Evolutionary conservation across 2,329 filamentous ascomycete genomes (phyloP).

Genomic region (Trichoderma semiorbis): DNA sequence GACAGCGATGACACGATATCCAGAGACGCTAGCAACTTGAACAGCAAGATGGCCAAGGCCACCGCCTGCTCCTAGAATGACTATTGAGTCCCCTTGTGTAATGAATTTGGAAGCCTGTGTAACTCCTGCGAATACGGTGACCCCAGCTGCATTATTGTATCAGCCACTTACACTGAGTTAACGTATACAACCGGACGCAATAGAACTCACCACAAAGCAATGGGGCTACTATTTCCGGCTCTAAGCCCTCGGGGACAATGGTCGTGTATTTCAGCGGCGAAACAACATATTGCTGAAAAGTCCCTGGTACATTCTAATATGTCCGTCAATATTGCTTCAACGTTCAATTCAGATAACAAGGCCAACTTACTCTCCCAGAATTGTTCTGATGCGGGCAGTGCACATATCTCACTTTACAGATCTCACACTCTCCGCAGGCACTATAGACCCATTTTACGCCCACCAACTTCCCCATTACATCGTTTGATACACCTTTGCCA

Average conservation of each 20-base stretch:
- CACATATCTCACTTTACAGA: not conserved
- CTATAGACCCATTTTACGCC: slow-evolving; percentile 7
- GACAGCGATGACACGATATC: not conserved
- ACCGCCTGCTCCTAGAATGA: slow-evolving; percentile 11
- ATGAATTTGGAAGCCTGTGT: not conserved
- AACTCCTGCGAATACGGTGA: slow-evolving; percentile 8
- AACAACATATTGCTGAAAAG: slow-evolving; percentile 13
- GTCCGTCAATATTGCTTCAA: not conserved
- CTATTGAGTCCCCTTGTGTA: not conserved
- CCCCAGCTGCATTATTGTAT: not conserved
- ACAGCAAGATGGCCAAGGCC: slow-evolving; percentile 7
- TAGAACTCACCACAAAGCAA: slow-evolving; percentile 8
- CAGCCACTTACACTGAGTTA: not conserved
- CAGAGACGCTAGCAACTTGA: not conserved
- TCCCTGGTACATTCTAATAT: not conserved
- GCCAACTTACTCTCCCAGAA: not conserved
- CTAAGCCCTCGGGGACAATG: not conserved
- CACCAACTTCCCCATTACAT: not conserved
- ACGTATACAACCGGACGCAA: not conserved
- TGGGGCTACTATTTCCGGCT: slow-evolving; percentile 8
- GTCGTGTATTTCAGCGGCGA: not conserved
- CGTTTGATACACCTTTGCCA: not conserved
- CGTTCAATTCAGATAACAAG: not conserved
- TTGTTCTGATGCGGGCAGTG: slow-evolving; percentile 6
- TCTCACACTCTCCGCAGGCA: slow-evolving; percentile 8